A percentile compares a stretch with the other conserved stretches of the same genome.
phyloP scores from a whole-genome alignment of 371 early-diverging fungal genomes.

The Circinella umbellata region DNA sequence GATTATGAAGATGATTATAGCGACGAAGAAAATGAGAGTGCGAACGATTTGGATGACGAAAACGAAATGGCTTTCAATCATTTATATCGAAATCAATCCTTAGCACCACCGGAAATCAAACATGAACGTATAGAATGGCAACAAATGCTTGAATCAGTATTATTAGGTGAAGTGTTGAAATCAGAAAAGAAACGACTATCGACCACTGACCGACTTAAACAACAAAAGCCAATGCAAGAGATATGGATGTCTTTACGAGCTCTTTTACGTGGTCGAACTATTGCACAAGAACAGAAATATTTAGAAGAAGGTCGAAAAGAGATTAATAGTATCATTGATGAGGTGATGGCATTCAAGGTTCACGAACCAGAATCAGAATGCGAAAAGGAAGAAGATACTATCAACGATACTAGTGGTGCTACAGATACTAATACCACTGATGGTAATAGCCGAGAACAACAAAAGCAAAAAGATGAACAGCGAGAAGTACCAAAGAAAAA shows the following conservation, averaged over 20 bases:
- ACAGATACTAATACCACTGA: background rate
- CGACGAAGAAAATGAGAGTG: conserved; percentile 40
- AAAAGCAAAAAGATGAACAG: conserved; percentile 28
- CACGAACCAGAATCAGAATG: conserved; percentile 14
- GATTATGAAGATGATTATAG: conserved; percentile 19
- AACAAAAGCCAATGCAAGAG: conserved; percentile 63
- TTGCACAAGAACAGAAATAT: conserved; percentile 67
- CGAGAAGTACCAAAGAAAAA: conserved; percentile 20
- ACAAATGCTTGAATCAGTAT: conserved; percentile 83
- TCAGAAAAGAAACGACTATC: conserved; percentile 79
- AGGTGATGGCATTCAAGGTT: conserved; percentile 69
- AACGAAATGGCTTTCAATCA: conserved; percentile 40
- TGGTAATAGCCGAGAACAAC: background rate
- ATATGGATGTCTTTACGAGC: conserved; percentile 83
- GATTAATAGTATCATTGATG: conserved; percentile 65
- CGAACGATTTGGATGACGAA: conserved; percentile 36
- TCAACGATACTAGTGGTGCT: too few species aligned
- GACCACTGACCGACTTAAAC: conserved; percentile 54
- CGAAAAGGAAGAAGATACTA: too few species aligned
- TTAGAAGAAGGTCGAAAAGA: conserved; percentile 71
- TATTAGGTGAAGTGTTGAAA: conserved; percentile 86
- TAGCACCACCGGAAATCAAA: conserved; percentile 57
- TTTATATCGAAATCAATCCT: conserved; percentile 42
- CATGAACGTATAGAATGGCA: conserved; percentile 84
- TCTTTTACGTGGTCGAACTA: conserved; percentile 63